Evolutionary conservation across 306 rosid species (phyloP).

Genomic region (Parietaria judaica): DNA sequence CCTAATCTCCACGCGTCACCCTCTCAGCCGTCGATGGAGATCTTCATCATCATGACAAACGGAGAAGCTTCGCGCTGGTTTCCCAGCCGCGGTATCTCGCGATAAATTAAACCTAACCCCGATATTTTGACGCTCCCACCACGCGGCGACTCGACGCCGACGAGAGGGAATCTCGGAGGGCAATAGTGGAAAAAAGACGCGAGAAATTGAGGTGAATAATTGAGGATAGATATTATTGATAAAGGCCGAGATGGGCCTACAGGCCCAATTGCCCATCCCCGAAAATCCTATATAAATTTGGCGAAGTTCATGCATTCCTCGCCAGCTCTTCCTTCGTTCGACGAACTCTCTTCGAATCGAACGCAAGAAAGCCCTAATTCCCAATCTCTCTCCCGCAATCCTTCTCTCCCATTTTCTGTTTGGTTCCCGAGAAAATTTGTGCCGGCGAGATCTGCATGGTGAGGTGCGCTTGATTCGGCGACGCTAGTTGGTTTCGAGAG

Average conservation of each 20-base stretch:
- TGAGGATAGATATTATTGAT: constrained; percentile 6
- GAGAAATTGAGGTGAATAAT: constrained; percentile 16
- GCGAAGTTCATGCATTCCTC: constrained; percentile 56
- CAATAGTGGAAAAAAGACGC: constrained; percentile 4
- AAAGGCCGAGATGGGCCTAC: constrained; percentile 21
- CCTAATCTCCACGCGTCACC: constrained; percentile 17
- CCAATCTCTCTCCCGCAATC: background rate
- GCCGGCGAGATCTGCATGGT: constrained; percentile 43
- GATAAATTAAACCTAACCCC: background rate
- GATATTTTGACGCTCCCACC: constrained; percentile 18
- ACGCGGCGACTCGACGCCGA: constrained; percentile 85
- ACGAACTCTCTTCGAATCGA: constrained; percentile 2
- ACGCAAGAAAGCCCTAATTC: background rate
- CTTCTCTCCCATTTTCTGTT: background rate
- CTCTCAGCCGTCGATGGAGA: constrained; percentile 11
- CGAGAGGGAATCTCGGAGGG: constrained; percentile 12
- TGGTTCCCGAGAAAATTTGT: background rate
- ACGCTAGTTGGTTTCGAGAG: background rate
- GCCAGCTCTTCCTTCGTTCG: constrained; percentile 33
- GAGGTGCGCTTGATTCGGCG: background rate
- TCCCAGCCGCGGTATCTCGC: constrained; percentile 12
- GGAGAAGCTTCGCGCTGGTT: constrained; percentile 31
- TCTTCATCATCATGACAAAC: background rate
- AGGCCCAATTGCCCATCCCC: constrained; percentile 25
- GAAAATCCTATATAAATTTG: constrained; percentile 29